Percentiles rank a stretch among this genome's conserved stretches.
Conservation (phyloP, 2,329 filamentous ascomycete genomes). For the Penicillium sp. region DNA sequence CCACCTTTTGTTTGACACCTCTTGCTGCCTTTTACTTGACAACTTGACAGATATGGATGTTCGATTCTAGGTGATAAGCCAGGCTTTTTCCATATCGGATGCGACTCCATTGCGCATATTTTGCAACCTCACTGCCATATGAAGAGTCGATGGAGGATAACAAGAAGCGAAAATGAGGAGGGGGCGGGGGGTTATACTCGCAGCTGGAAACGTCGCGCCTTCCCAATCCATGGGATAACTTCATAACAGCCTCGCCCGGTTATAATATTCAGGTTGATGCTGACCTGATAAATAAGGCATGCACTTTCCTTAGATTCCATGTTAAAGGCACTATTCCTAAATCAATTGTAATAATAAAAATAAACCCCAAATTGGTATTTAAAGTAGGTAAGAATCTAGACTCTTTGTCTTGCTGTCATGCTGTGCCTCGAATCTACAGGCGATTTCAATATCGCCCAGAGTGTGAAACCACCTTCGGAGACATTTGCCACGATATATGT, state of each 20-base stretch:
- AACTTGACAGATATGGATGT: too few species aligned
- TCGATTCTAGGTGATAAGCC: too few species aligned
- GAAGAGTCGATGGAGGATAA: too few species aligned
- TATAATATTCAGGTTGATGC: too few species aligned
- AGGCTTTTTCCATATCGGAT: too few species aligned
- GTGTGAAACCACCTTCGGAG: neutral
- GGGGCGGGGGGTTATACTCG: neutral
- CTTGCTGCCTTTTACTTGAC: neutral
- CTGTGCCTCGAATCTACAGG: constrained; percentile 1
- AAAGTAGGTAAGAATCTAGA: neutral
- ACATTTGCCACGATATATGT: neutral
- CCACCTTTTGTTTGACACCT: neutral
- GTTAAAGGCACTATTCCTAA: neutral
- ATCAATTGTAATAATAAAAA: neutral
- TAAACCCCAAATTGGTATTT: too few species aligned
- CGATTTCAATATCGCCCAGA: neutral
- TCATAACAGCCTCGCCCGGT: too few species aligned
- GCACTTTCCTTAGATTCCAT: neutral
- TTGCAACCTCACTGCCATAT: too few species aligned
- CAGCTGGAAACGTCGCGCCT: neutral
- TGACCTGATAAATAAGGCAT: neutral
- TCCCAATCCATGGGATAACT: neutral
- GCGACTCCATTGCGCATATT: too few species aligned
- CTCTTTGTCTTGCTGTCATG: neutral
- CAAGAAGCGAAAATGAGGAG: neutral